These are phyloP conservation scores for Aspergillus indologenus DNA, from an alignment of 495 filamentous ascomycete genomes.

Conservation along the genomic window DNA sequence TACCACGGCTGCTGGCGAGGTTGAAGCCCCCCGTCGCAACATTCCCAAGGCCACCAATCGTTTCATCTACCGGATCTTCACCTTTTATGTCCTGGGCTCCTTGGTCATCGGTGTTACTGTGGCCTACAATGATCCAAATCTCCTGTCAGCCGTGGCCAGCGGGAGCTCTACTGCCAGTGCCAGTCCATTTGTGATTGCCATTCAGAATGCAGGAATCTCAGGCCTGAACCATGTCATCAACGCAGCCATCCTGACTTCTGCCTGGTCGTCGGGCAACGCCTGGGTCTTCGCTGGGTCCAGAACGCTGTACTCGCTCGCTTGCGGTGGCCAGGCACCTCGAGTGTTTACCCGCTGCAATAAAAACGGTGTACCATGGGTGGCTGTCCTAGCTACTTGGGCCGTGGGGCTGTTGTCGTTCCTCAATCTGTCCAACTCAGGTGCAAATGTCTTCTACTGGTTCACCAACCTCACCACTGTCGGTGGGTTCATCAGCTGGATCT, in stretches of 20 bases:
- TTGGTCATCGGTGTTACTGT: conserved; percentile 55
- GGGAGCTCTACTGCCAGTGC: conserved; percentile 43
- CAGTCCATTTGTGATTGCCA: conserved; percentile 57
- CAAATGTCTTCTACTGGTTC: conserved; percentile 55
- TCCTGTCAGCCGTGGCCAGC: conserved; percentile 49
- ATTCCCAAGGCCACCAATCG: conserved; percentile 76
- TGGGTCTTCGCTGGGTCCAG: conserved; percentile 74
- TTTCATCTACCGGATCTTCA: conserved; percentile 78
- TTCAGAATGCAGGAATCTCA: conserved; percentile 58
- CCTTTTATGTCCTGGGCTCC: conserved; percentile 66
- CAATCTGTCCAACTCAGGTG: conserved; percentile 38
- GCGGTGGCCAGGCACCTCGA: conserved; percentile 62
- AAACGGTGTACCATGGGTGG: conserved; percentile 47
- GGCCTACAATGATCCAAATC: conserved; percentile 46
- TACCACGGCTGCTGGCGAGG: conserved; percentile 77
- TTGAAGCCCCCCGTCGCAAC: conserved; percentile 68
- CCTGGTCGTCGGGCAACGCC: conserved; percentile 68
- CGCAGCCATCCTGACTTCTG: conserved; percentile 65
- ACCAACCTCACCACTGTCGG: conserved; percentile 58
- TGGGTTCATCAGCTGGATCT: conserved; percentile 59
- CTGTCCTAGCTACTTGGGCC: conserved; percentile 46
- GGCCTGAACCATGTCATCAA: conserved; percentile 72
- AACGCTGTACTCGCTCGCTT: conserved; percentile 71
- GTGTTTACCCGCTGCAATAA: conserved; percentile 39
- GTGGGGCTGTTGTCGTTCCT: conserved; percentile 50